Conservation (phyloP, 2,329 filamentous ascomycete species). For the Geosmithia putterillii region DNA sequence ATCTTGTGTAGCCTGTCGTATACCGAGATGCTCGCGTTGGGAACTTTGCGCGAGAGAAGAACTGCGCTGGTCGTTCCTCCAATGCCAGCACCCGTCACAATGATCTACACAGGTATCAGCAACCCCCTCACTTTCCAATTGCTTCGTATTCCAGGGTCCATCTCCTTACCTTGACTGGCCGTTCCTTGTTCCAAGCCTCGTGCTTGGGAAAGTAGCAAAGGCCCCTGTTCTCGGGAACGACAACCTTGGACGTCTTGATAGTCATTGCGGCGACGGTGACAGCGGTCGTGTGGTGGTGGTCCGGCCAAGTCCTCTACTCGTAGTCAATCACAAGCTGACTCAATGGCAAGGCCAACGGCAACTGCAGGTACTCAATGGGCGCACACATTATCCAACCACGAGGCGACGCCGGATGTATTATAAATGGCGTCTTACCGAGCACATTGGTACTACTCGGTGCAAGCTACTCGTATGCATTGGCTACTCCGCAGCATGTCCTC, state of each 20-base stretch:
- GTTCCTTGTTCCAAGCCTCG: not conserved
- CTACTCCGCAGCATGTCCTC: not conserved
- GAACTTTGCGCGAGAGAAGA: not conserved
- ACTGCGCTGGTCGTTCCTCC: not conserved
- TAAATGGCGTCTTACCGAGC: too few species aligned
- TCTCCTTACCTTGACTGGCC: not conserved
- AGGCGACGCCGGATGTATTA: too few species aligned
- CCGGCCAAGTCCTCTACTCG: too few species aligned
- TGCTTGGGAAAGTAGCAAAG: not conserved
- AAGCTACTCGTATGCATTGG: not conserved
- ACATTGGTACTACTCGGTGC: too few species aligned
- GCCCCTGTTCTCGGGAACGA: not conserved
- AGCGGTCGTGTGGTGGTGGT: not conserved
- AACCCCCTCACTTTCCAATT: not conserved
- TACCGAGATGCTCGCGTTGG: not conserved
- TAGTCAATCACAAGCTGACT: too few species aligned
- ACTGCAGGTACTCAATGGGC: too few species aligned
- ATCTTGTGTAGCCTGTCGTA: not conserved
- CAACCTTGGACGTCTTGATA: not conserved
- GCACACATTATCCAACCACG: too few species aligned
- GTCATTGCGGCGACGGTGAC: not conserved
- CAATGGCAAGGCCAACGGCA: too few species aligned
- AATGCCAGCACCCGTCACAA: not conserved
- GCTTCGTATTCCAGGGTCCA: too few species aligned
- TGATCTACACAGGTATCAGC: not conserved